Evolutionary conservation across 345 rosid species (phyloP).

Genomic region (Linum trigynum): DNA sequence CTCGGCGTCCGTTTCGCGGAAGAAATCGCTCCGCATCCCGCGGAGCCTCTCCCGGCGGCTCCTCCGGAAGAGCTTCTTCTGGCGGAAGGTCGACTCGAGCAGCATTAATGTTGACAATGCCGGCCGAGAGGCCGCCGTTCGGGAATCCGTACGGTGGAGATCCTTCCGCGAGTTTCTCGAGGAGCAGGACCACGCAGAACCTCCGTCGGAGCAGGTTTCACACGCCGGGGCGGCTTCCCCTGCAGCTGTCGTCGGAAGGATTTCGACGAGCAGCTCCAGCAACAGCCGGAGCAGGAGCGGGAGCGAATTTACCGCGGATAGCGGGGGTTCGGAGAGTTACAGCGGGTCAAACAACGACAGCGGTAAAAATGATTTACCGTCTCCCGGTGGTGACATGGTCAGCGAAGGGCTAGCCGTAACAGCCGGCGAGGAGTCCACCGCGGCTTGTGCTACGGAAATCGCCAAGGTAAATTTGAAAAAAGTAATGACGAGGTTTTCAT

Average conservation of each 20-base stretch:
- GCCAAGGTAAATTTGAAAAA: conserved; percentile 34
- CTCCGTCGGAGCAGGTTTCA: conserved; percentile 24
- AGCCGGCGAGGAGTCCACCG: conserved; percentile 40
- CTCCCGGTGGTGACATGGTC: conserved; percentile 16
- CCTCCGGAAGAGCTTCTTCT: conserved; percentile 32
- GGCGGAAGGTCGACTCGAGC: conserved; percentile 29
- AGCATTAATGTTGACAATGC: not conserved
- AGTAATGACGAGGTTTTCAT: not conserved
- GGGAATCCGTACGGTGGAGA: conserved; percentile 41
- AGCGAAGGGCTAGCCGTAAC: conserved; percentile 26
- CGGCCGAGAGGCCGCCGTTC: not conserved
- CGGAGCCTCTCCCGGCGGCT: conserved; percentile 45
- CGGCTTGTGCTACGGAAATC: conserved; percentile 20
- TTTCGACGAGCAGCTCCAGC: conserved; percentile 23
- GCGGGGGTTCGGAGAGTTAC: conserved; percentile 28
- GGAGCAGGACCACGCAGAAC: conserved; percentile 21
- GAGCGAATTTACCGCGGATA: conserved; percentile 36
- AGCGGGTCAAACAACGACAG: conserved; percentile 28
- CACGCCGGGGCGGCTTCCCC: not conserved
- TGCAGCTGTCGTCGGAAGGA: conserved; percentile 3
- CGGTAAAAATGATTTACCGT: conserved; percentile 6
- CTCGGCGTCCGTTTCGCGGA: conserved; percentile 6
- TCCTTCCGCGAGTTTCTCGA: conserved; percentile 35
- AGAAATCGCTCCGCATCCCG: conserved; percentile 18
- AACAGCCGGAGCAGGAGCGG: conserved; percentile 31